Conservation (phyloP, 2,329 filamentous ascomycete species). For the Nigrograna mackinnonii region DNA sequence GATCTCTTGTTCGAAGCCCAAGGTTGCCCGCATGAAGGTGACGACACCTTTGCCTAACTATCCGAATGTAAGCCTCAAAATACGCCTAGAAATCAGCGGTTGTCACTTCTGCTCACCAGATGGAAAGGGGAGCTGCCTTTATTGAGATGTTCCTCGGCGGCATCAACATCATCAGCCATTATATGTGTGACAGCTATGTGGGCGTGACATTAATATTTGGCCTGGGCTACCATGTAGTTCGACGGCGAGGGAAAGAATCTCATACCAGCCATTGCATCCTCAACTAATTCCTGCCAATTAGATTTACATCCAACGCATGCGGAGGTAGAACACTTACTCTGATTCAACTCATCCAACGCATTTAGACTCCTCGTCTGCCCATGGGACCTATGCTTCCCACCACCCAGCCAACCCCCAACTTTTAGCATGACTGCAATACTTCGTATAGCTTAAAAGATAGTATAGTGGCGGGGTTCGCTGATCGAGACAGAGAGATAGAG, state of each 20-base stretch:
- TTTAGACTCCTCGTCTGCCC: constrained; percentile 59
- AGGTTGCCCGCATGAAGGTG: constrained; percentile 80
- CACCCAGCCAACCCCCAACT: constrained; percentile 45
- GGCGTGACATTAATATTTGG: constrained; percentile 25
- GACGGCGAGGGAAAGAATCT: not conserved
- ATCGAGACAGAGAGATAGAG: too few relatives aligned
- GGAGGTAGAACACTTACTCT: constrained; percentile 46
- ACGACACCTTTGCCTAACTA: constrained; percentile 80
- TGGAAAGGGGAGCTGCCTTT: constrained; percentile 86
- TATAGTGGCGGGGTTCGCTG: too few relatives aligned
- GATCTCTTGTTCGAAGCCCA: constrained; percentile 90
- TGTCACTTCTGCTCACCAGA: constrained; percentile 51
- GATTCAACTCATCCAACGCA: constrained; percentile 60
- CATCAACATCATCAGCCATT: constrained; percentile 88
- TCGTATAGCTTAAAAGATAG: too few relatives aligned
- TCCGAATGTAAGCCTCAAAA: constrained; percentile 18
- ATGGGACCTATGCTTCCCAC: constrained; percentile 27
- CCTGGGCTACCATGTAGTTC: not conserved
- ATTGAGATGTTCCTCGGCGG: constrained; percentile 73
- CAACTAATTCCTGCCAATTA: constrained; percentile 38
- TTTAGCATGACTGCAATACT: too few relatives aligned
- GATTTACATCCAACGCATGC: not conserved
- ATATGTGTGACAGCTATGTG: constrained; percentile 68
- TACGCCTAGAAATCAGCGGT: not conserved
- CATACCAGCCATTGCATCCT: constrained; percentile 52